Evolutionary conservation across 129 eudicot species (phyloP), one percentile per base, ranked within the genome.

Genomic region (Artemisia annua): DNA sequence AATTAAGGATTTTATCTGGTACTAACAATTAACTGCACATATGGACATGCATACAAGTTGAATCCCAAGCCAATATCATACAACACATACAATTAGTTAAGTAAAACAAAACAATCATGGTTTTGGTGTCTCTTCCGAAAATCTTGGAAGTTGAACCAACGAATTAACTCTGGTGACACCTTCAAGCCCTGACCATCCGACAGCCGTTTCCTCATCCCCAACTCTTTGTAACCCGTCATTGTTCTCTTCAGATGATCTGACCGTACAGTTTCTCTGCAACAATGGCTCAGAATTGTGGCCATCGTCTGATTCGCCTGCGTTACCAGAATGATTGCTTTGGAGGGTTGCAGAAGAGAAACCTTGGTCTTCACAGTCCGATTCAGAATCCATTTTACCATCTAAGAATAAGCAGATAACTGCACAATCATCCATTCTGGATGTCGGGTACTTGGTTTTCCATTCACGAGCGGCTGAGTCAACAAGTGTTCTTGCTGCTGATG

Each of bases 351-450:
- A 89, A 16, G 92, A 89, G 80, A 87, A 83, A 46, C 86, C 79
- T 59, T 87, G 95, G 65, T 89, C 96, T 28, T 93, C 98, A 58
- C 73, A 78, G 56, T 93, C 98, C 2, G 98, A 93, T 80, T 93
- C 98, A 0, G 87, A 67, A 44, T 89, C 97, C 95, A 89, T 84
- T 39, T 86, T 87, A 39, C 96, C 92, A 52, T 93, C 98, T 63
- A 93, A 59, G 28, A 89, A 93, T 61, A 93, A 80, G 82, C 98
- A 93, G 39, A 93, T 86, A 0, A 89, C 98, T 1, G 98, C 98
- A 78, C 98, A 93, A 57, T 93, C 98, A 71, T 93, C 98, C 96
- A 93, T 93, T 84, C 86, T 93, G 28, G 98, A 89, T 49, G 95
- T 93, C 3, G 96, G 96, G 62, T 93, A 93, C 55, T 89, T 89